phyloP scores from a whole-genome alignment of 2,329 filamentous ascomycete genomes.

The Pezicula radicicola region DNA sequence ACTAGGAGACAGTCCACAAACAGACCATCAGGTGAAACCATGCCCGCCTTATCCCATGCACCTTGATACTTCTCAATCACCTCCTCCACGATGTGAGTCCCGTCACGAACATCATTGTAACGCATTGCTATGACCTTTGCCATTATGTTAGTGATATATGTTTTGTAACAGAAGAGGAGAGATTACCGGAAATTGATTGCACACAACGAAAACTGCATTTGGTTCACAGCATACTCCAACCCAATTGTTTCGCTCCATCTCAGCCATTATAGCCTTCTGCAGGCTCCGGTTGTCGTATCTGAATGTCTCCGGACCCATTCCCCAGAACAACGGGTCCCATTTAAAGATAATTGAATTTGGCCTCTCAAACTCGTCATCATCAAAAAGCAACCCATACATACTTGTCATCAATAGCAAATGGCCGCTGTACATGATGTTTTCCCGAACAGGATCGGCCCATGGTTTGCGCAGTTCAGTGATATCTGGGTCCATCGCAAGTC shows the following conservation, averaged over 20 bases:
- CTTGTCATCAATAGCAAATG: slow-evolving; percentile 37
- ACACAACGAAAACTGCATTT: slow-evolving; percentile 36
- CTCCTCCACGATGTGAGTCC: slow-evolving; percentile 26
- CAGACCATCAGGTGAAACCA: slow-evolving; percentile 25
- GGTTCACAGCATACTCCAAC: slow-evolving; percentile 41
- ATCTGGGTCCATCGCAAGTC: slow-evolving; percentile 31
- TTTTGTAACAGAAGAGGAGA: slow-evolving; percentile 2
- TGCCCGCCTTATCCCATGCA: slow-evolving; percentile 30
- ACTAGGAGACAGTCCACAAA: slow-evolving; percentile 22
- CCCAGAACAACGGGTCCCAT: slow-evolving; percentile 37
- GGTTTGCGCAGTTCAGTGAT: slow-evolving; percentile 35
- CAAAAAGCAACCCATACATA: slow-evolving; percentile 39
- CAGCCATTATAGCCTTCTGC: slow-evolving; percentile 30
- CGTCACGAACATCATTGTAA: slow-evolving; percentile 32
- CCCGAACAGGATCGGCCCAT: slow-evolving; percentile 37
- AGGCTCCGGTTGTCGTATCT: slow-evolving; percentile 29
- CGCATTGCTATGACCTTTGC: slow-evolving; percentile 33
- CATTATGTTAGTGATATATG: background rate
- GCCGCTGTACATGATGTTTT: slow-evolving; percentile 41
- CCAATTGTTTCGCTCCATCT: slow-evolving; percentile 37
- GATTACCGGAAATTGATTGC: slow-evolving; percentile 40
- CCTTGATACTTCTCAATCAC: slow-evolving; percentile 35
- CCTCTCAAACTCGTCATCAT: slow-evolving; percentile 36
- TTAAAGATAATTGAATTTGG: slow-evolving; percentile 30
- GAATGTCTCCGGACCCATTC: slow-evolving; percentile 33